Conservation (phyloP, 2,329 filamentous ascomycete genomes). For the Colletotrichum tabaci region DNA sequence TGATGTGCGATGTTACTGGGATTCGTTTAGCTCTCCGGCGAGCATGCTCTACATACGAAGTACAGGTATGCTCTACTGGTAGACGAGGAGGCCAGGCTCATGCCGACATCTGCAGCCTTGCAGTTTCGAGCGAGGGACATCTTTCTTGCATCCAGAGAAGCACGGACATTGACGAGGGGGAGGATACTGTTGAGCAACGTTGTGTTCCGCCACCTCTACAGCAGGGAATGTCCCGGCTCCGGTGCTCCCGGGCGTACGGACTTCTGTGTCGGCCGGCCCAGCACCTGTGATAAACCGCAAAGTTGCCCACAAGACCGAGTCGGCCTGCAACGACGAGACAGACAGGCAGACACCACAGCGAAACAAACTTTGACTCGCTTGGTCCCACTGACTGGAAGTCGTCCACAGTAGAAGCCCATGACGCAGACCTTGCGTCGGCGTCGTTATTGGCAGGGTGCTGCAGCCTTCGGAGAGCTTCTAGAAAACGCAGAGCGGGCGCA, state of each 20-base stretch:
- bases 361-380: neutral
- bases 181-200: neutral
- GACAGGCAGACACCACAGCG: neutral
- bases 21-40: neutral
- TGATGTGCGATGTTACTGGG: neutral
- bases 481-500: conserved; percentile 30
- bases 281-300: neutral
- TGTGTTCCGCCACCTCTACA: neutral
- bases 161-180: neutral
- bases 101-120: neutral
- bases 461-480: conserved; percentile 24
- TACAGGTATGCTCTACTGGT: neutral
- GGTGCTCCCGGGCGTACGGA: neutral
- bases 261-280: neutral
- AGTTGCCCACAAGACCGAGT: neutral
- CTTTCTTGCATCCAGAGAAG: neutral
- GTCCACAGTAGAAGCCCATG: conserved; percentile 1
- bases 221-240: neutral
- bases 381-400: neutral
- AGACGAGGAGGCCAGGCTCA: neutral
- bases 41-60: neutral
- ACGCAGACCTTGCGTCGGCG: conserved; percentile 1
- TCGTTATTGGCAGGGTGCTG: conserved; percentile 3
- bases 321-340: neutral
- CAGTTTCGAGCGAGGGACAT: neutral